Conservation (phyloP, 257 asterid genomes). For the Mentha longifolia region DNA sequence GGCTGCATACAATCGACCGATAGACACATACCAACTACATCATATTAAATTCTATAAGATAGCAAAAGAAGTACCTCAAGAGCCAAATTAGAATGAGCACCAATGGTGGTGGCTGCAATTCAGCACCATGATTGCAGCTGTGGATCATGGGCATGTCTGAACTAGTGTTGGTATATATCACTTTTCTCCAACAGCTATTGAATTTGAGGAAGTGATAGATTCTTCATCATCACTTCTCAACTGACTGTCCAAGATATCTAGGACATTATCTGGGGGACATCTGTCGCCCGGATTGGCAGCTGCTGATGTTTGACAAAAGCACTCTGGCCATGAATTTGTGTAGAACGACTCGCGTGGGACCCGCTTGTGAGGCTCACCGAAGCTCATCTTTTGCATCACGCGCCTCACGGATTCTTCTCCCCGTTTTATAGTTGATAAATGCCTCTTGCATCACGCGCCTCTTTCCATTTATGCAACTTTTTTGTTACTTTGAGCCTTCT, state of each 20-base stretch:
- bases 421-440: no score
- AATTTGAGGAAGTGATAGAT: slow-evolving; percentile 39
- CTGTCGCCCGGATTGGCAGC: slow-evolving; percentile 68
- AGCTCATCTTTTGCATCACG: slow-evolving; percentile 30
- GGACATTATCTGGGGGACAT: slow-evolving; percentile 68
- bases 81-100: slow-evolving; percentile 24
- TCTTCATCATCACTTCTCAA: slow-evolving; percentile 42
- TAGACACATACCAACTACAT: slow-evolving; percentile 2
- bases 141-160: slow-evolving; percentile 22
- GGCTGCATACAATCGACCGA: slow-evolving; percentile 5
- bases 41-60: neutral
- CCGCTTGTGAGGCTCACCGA: slow-evolving; percentile 91
- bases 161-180: slow-evolving; percentile 29
- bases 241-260: slow-evolving; percentile 55
- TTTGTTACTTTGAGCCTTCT: neutral
- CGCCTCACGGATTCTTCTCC: neutral
- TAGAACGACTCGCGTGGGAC: slow-evolving; percentile 87
- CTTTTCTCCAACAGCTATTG: slow-evolving; percentile 42
- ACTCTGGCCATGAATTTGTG: slow-evolving; percentile 96
- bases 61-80: slow-evolving; percentile 33
- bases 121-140: slow-evolving; percentile 22
- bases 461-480: no score
- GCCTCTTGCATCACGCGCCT: no score
- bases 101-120: slow-evolving; percentile 4
- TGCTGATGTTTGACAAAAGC: slow-evolving; percentile 81